Conservation (phyloP, 1,284 basidiomycete species). For the Fomitopsis schrenkii region DNA sequence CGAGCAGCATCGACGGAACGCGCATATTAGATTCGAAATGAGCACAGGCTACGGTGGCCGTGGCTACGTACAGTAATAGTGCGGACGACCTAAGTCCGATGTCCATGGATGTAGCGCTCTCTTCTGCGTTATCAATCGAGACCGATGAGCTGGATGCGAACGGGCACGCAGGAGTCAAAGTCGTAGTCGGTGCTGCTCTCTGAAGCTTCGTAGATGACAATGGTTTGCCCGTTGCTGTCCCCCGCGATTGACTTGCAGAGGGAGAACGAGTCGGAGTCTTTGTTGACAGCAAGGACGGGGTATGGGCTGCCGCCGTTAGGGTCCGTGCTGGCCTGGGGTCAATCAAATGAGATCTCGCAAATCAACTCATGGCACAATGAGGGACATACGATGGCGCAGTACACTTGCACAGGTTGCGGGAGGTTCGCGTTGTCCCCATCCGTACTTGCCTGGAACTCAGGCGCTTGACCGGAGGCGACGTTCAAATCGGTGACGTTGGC, state of each 20-base stretch:
- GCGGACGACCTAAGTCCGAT: neutral
- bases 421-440: neutral
- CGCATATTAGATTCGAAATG: neutral
- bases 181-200: constrained; percentile 14
- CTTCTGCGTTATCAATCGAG: constrained; percentile 1
- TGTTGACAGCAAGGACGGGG: constrained; percentile 18
- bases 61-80: neutral
- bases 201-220: constrained; percentile 19
- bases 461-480: constrained; percentile 1
- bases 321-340: constrained; percentile 13
- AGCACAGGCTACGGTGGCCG: neutral
- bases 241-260: constrained; percentile 15
- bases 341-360: neutral
- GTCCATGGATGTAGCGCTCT: neutral
- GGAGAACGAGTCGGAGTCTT: constrained; percentile 23
- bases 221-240: constrained; percentile 11
- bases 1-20: neutral
- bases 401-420: constrained; percentile 7
- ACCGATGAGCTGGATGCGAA: constrained; percentile 20
- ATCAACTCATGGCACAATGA: neutral
- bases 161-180: constrained; percentile 18
- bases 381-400: constrained; percentile 12
- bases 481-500: neutral
- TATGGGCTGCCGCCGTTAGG: constrained; percentile 6
- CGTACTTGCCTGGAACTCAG: constrained; percentile 3